A percentile compares a stretch with the other conserved stretches of the same genome.
These are phyloP conservation scores for Diplosphaera chodatii DNA, from an alignment of 139 green algal species.

Conservation along the genomic window DNA sequence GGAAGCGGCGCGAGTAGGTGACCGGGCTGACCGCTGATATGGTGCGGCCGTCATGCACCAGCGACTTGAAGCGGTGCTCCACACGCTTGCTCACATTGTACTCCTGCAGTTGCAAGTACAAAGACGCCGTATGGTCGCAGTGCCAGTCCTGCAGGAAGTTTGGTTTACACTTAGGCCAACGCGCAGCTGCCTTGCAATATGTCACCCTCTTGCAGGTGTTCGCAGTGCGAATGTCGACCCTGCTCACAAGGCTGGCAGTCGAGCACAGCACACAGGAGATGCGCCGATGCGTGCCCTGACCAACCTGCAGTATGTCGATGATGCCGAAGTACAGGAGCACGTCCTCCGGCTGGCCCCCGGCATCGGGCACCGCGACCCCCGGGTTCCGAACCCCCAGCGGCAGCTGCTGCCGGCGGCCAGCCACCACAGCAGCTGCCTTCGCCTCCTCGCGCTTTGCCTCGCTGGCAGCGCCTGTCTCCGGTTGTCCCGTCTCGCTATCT, in stretches of 20 bases:
- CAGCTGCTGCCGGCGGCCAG: not conserved
- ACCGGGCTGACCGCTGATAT: conserved; percentile 75
- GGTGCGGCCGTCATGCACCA: conserved; percentile 61
- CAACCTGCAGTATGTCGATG: conserved; percentile 82
- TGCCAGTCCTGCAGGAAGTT: too few species aligned
- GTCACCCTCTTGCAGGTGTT: not conserved
- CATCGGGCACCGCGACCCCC: not conserved
- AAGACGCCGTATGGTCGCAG: too few species aligned
- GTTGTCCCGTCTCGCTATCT: too few species aligned
- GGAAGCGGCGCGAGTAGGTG: conserved; percentile 72
- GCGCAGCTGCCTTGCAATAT: not conserved
- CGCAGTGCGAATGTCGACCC: too few species aligned
- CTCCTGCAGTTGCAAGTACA: conserved; percentile 69
- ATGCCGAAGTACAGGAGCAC: conserved; percentile 86
- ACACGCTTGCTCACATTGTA: conserved; percentile 82
- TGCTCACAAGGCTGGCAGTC: too few species aligned
- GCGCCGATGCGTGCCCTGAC: not conserved
- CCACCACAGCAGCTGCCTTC: not conserved
- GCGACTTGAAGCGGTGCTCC: conserved; percentile 78
- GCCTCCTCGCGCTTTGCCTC: not conserved
- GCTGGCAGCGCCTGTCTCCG: too few species aligned
- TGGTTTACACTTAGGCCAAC: too few species aligned
- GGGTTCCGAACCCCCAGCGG: not conserved
- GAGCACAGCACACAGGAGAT: too few species aligned
- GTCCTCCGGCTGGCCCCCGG: conserved; percentile 28